Conservation (phyloP, 176 grass and related monocot species). For the Aegilops longissima region DNA sequence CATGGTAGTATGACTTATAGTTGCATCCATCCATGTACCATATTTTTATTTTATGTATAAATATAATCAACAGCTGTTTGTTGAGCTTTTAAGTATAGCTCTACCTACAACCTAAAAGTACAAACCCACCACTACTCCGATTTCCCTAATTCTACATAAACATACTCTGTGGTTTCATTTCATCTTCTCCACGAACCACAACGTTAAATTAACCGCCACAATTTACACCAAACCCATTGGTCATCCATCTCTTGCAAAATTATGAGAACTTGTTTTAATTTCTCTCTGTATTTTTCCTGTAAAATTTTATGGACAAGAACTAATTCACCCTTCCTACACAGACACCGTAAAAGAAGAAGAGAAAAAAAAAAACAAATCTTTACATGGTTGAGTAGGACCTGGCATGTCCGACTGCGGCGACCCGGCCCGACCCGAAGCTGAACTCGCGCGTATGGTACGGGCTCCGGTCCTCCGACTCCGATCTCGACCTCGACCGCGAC, state of each 20-base stretch:
- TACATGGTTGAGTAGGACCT: constrained; percentile 40
- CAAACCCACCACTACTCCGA: constrained; percentile 27
- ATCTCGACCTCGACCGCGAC: constrained; percentile 38
- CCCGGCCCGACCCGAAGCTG: not conserved
- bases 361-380: not conserved
- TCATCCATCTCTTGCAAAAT: not conserved
- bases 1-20: not conserved
- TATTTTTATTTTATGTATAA: not conserved
- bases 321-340: constrained; percentile 28
- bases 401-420: constrained; percentile 3
- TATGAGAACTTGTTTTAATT: not conserved
- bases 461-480: constrained; percentile 50
- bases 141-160: not conserved
- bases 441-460: constrained; percentile 40
- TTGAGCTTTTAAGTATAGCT: constrained; percentile 27
- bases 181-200: not conserved
- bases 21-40: constrained; percentile 13
- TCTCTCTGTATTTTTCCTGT: not conserved
- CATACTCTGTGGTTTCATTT: constrained; percentile 17
- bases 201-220: constrained; percentile 17
- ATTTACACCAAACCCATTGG: constrained; percentile 20
- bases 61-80: not conserved
- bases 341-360: not conserved
- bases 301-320: constrained; percentile 43
- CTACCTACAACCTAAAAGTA: constrained; percentile 15